phyloP scores from a whole-genome alignment of 2,329 filamentous ascomycete species.

The Colletotrichum truncatum region DNA sequence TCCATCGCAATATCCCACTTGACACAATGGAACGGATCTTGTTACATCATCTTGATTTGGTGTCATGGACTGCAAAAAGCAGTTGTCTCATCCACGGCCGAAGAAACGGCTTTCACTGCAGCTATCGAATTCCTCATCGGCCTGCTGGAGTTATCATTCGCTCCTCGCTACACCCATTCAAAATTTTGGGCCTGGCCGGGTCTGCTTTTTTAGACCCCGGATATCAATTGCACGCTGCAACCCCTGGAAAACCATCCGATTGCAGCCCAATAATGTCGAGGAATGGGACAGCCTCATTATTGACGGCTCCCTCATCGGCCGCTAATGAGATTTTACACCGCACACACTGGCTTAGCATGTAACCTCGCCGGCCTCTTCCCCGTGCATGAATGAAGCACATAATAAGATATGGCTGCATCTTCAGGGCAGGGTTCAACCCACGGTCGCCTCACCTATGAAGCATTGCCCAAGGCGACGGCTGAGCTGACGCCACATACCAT shows the following conservation, averaged over 20 bases:
- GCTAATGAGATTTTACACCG: conserved; percentile 16
- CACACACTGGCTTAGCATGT: conserved; percentile 13
- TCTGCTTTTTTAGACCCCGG: conserved; percentile 10
- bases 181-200: conserved; percentile 4
- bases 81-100: conserved; percentile 1
- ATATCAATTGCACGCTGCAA: conserved; percentile 11
- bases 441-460: conserved; percentile 19
- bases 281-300: conserved; percentile 15
- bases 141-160: conserved; percentile 1
- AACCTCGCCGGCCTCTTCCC: conserved; percentile 25
- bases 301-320: conserved; percentile 8
- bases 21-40: neutral
- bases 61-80: neutral
- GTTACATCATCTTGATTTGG: conserved; percentile 9
- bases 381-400: conserved; percentile 27
- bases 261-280: conserved; percentile 12
- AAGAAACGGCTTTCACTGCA: neutral
- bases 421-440: conserved; percentile 14
- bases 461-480: neutral
- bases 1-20: conserved; percentile 23
- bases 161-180: conserved; percentile 20
- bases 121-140: neutral
- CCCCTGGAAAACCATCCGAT: conserved; percentile 12
- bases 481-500: conserved; percentile 6
- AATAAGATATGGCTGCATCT: conserved; percentile 31